phyloP scores from a whole-genome alignment of 805 yeast species.

The Kockiozyma suomiensis region DNA sequence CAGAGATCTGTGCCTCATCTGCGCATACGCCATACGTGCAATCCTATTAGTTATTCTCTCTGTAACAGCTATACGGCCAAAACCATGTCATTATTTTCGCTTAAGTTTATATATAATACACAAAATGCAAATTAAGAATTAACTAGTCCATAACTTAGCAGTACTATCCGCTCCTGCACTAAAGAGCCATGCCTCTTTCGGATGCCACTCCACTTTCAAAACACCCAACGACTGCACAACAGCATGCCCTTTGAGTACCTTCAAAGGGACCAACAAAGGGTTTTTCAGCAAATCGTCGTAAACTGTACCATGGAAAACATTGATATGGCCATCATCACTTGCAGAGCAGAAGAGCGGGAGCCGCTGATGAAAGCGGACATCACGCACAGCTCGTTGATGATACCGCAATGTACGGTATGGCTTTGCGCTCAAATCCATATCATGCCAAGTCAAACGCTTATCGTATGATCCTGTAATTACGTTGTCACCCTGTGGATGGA shows the following conservation, averaged over 20 bases:
- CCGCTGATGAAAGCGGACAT: constrained; percentile 81
- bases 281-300: constrained; percentile 94
- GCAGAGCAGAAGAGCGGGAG: constrained; percentile 93
- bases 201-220: constrained; percentile 89
- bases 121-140: constrained; percentile 17
- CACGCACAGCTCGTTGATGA: constrained; percentile 92
- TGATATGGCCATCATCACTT: constrained; percentile 89
- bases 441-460: constrained; percentile 96
- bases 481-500: constrained; percentile 93
- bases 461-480: constrained; percentile 90
- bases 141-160: constrained; percentile 95
- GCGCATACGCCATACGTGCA: not conserved
- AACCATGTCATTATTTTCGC: not conserved
- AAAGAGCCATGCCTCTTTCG: constrained; percentile 96
- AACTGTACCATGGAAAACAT: constrained; percentile 94
- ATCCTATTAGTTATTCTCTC: not conserved
- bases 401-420: constrained; percentile 96
- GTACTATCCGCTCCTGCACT: constrained; percentile 96
- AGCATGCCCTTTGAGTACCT: constrained; percentile 89
- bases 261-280: constrained; percentile 93
- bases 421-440: constrained; percentile 80
- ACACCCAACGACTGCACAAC: constrained; percentile 81
- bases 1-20: not conserved
- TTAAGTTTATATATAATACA: not conserved
- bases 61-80: not conserved